phyloP scores from a whole-genome alignment of 2,329 filamentous ascomycete genomes.

The Fusarium sp. region DNA sequence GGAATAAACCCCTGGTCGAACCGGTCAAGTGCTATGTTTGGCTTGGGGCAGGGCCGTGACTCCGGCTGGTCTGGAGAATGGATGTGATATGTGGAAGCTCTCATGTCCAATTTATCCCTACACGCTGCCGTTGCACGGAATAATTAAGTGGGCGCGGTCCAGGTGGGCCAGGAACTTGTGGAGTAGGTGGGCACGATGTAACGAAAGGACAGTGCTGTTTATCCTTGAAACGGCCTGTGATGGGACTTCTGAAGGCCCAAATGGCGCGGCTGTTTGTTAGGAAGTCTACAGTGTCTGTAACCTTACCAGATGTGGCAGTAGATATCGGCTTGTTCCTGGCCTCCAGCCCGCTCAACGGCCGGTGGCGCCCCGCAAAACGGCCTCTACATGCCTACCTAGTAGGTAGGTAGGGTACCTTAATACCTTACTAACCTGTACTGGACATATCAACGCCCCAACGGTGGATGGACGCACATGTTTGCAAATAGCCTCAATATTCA shows the following conservation, averaged over 20 bases:
- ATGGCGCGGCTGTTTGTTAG: conserved; percentile 1
- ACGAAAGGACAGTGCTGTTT: conserved; percentile 32
- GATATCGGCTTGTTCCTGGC: conserved; percentile 28
- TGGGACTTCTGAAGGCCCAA: neutral
- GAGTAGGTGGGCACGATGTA: conserved; percentile 37
- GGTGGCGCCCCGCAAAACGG: conserved; percentile 29
- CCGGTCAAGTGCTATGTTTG: conserved; percentile 26
- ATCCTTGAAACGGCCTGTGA: neutral
- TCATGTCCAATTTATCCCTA: conserved; percentile 27
- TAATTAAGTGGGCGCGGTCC: conserved; percentile 21
- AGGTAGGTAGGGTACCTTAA: no score
- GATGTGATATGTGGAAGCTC: conserved; percentile 34
- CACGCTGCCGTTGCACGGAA: conserved; percentile 24
- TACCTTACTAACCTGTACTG: no score
- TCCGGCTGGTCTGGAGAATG: conserved; percentile 34
- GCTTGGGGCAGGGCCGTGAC: conserved; percentile 33
- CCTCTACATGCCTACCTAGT: neutral
- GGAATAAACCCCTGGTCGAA: conserved; percentile 23
- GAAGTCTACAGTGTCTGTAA: conserved; percentile 25
- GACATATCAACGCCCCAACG: neutral
- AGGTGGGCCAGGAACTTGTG: conserved; percentile 40
- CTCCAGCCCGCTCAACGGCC: conserved; percentile 7
- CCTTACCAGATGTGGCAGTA: conserved; percentile 19
- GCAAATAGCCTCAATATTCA: conserved; percentile 27
- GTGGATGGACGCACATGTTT: neutral